Conservation (phyloP, 106 monocot genomes). For the Hemerocallis citrina region DNA sequence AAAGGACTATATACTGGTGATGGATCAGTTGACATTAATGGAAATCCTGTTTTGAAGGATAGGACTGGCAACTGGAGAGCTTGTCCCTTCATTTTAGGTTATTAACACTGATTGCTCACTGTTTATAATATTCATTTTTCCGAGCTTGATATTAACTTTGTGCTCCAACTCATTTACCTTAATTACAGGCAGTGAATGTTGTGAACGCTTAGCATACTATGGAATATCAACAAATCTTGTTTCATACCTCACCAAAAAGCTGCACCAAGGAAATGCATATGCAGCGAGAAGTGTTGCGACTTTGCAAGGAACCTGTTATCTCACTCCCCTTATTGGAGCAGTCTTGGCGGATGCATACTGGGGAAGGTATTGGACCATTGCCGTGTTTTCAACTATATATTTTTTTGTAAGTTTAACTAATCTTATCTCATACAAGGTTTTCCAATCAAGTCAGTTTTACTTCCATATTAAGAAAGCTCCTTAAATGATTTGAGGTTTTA, state of each 20-base stretch:
- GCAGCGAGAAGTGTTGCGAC: conserved; percentile 89
- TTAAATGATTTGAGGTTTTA: too few species aligned
- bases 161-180: neutral
- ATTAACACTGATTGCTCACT: neutral
- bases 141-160: neutral
- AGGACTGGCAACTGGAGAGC: conserved; percentile 37
- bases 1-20: conserved; percentile 31
- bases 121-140: neutral
- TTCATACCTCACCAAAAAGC: conserved; percentile 60
- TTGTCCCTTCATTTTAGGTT: conserved; percentile 49
- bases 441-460: too few species aligned
- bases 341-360: conserved; percentile 89
- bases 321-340: conserved; percentile 81
- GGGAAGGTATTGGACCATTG: conserved; percentile 92
- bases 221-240: conserved; percentile 82
- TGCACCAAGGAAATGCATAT: conserved; percentile 67
- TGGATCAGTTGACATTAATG: conserved; percentile 41
- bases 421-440: too few species aligned
- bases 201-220: conserved; percentile 87
- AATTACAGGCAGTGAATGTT: conserved; percentile 62
- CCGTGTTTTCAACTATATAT: conserved; percentile 74
- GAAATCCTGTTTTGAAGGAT: conserved; percentile 37
- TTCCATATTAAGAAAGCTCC: too few species aligned
- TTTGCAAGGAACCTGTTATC: conserved; percentile 89
- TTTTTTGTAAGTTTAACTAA: conserved; percentile 48